phyloP scores from a whole-genome alignment of 352 stramenopile genomes.

The Globisporangium megalacanthum region DNA sequence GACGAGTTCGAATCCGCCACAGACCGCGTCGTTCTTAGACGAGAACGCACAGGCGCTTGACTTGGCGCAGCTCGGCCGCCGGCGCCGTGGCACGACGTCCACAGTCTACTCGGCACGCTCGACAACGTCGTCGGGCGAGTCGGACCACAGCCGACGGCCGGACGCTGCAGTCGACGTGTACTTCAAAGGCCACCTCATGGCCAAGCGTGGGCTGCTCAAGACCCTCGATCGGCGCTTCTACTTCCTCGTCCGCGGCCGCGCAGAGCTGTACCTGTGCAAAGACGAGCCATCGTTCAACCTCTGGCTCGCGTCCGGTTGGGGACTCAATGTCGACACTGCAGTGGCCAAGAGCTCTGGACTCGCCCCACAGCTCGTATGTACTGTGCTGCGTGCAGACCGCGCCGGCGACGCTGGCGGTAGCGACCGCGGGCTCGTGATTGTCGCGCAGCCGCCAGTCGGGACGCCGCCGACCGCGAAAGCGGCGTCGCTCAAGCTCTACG shows the following conservation, averaged over 20 bases:
- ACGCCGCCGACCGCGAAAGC: constrained; percentile 35
- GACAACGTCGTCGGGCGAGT: constrained; percentile 2
- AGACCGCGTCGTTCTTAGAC: constrained; percentile 3
- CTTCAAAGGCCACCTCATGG: constrained; percentile 37
- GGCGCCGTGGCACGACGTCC: constrained; percentile 5
- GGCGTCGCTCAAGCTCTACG: constrained; percentile 32
- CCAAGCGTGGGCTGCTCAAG: constrained; percentile 47
- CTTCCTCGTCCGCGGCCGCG: constrained; percentile 30
- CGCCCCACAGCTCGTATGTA: constrained; percentile 35
- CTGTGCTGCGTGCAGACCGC: constrained; percentile 45
- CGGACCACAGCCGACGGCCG: background rate
- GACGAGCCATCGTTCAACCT: constrained; percentile 60
- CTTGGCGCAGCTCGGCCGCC: constrained; percentile 1
- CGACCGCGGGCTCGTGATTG: constrained; percentile 44
- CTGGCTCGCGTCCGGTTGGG: constrained; percentile 44
- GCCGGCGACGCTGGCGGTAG: constrained; percentile 14
- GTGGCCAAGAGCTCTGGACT: constrained; percentile 21
- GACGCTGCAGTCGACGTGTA: constrained; percentile 23
- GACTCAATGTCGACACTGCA: constrained; percentile 24
- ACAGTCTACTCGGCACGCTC: constrained; percentile 8
- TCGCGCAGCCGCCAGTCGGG: constrained; percentile 12
- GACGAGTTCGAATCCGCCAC: background rate
- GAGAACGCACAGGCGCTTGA: background rate
- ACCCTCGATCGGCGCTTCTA: constrained; percentile 62
- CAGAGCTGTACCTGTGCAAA: constrained; percentile 57